Percentiles rank a stretch among this genome's conserved stretches.
Conservation (phyloP, 139 green algal species). For the Chlorella sorokiniana region DNA sequence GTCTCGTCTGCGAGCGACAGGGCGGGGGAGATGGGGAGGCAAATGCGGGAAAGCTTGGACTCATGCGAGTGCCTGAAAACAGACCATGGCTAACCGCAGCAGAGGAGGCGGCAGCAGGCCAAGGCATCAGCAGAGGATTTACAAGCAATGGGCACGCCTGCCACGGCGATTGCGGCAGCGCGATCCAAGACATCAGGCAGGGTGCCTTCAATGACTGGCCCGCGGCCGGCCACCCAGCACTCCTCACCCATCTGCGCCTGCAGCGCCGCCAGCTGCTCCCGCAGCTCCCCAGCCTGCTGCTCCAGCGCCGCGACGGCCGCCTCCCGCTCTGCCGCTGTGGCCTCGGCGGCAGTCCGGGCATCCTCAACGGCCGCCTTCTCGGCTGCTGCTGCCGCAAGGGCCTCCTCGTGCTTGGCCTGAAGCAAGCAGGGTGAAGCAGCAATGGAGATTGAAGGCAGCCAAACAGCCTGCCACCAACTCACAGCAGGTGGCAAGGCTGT, state of each 20-base stretch:
- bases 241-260: slow-evolving; percentile 53
- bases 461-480: neutral
- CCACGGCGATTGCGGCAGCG: too few relatives aligned
- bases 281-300: slow-evolving; percentile 8
- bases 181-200: too few relatives aligned
- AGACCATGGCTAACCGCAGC: too few relatives aligned
- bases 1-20: slow-evolving; percentile 62
- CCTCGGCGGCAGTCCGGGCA: slow-evolving; percentile 2
- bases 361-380: slow-evolving; percentile 9
- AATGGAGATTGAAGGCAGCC: neutral
- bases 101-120: too few relatives aligned
- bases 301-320: slow-evolving; percentile 16
- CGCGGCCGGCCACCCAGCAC: neutral
- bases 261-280: slow-evolving; percentile 33
- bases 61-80: neutral
- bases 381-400: slow-evolving; percentile 1
- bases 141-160: neutral
- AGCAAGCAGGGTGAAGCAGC: neutral
- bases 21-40: neutral
- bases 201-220: neutral
- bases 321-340: slow-evolving; percentile 22
- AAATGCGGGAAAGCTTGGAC: too few relatives aligned
- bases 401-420: slow-evolving; percentile 44
- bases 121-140: too few relatives aligned
- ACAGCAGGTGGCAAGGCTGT: too few relatives aligned